A percentile compares a stretch with the other conserved stretches of the same genome.
Conservation (phyloP, 1,139 yeast species). For the Pichia inconspicua region DNA sequence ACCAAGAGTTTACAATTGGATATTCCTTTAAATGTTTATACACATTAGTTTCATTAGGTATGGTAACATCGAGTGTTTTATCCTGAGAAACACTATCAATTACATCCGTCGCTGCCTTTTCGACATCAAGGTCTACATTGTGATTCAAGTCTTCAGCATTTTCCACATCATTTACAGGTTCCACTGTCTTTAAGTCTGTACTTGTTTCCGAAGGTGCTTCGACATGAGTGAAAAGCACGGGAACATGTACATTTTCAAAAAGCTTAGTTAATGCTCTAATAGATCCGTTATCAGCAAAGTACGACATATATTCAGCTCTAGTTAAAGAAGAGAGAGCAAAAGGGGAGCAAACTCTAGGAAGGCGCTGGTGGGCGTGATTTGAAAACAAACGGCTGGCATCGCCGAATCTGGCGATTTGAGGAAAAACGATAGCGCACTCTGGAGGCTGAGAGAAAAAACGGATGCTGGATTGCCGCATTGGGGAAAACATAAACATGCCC, state of each 20-base stretch:
- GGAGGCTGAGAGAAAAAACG: too few relatives aligned
- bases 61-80: background rate
- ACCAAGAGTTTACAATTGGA: constrained; percentile 37
- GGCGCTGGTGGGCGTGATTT: too few relatives aligned
- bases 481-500: background rate
- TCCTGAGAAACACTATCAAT: background rate
- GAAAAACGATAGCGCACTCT: too few relatives aligned
- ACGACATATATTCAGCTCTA: background rate
- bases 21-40: constrained; percentile 31
- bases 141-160: background rate
- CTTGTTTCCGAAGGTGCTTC: background rate
- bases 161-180: background rate
- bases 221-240: constrained; percentile 4
- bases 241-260: constrained; percentile 3
- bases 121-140: background rate
- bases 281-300: constrained; percentile 8
- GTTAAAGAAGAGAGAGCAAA: background rate
- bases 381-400: too few relatives aligned
- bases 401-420: too few relatives aligned
- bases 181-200: too few relatives aligned
- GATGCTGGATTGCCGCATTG: background rate
- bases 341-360: background rate
- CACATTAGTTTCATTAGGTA: constrained; percentile 22
- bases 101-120: background rate
- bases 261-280: constrained; percentile 1